Percentiles rank a stretch among this genome's conserved stretches.
These are phyloP conservation scores for Amanita exitialis DNA, from an alignment of 768 basidiomycete genomes.

Conservation along the genomic window DNA sequence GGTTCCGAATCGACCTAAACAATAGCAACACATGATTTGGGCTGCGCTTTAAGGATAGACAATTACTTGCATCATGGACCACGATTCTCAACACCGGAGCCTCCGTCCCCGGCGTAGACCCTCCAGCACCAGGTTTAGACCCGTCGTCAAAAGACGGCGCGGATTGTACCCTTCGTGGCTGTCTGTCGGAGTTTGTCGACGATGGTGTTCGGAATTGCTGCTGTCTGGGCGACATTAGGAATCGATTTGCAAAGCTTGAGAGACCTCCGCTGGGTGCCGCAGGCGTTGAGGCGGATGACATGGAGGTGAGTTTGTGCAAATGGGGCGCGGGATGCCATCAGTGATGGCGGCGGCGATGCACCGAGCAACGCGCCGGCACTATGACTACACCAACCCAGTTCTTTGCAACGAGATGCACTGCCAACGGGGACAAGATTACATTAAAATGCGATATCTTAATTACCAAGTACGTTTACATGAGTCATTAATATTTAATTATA, in stretches of 20 bases:
- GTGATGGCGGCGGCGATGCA: neutral
- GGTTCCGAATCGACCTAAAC: neutral
- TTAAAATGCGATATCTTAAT: no score
- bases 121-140: neutral
- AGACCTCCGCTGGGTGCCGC: neutral
- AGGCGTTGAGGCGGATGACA: neutral
- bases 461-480: no score
- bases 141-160: neutral
- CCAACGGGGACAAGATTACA: no score
- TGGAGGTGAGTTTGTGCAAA: neutral
- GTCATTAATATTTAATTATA: neutral
- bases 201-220: neutral
- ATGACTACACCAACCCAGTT: no score
- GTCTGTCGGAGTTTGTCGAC: neutral
- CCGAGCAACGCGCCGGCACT: neutral
- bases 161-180: neutral
- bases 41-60: neutral
- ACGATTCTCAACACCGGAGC: neutral
- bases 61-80: neutral
- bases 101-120: neutral
- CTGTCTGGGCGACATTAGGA: neutral
- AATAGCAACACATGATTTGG: neutral
- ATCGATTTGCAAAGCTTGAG: neutral
- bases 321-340: neutral
- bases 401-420: no score